Base-by-base conservation (phyloP, 495 filamentous ascomycete genomes). In the Hypoxylon subgilvum region DNA sequence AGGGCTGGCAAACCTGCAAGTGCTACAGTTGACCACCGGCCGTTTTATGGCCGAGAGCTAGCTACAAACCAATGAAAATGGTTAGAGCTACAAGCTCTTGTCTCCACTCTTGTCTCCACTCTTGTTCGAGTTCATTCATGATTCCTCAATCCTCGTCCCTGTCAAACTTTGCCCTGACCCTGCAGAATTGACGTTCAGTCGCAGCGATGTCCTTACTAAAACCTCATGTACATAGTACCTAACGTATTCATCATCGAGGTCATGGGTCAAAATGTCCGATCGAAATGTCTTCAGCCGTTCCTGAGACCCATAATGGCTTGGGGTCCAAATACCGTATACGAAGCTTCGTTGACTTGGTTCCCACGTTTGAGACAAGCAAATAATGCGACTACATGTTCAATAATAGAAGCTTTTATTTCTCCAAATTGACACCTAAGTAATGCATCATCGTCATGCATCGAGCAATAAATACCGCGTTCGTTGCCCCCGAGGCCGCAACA, bases 181-280 rank as follows among this genome's bases (percentile, higher is more conserved):
- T 53, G 13, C 36, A n/a, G 31, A 18, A 13, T 27, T 28, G 17
- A 43, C 17, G 42, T 31, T 54, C 60, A 49, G 58, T 49, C 43
- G 35, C n/a, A 49, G 44, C 18, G 39, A 52, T 17, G 41, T 45
- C 22, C 38, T 32, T 32, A 57, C 8, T 36, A 14, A 57, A 44
- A 57, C n/a, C n/a, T n/a, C n/a, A n/a, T n/a, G n/a, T n/a, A n/a
- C n/a, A n/a, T n/a, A n/a, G n/a, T n/a, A 36, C 35, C 35, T 42
- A 23, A 42, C 42, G 12, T 42, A 8, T 30, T 17, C 22, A 13
- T 27, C 31, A 51, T 47, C 31, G 36, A 35, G 28, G 41, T 46
- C 46, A 46, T 45, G 52, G 42, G 23, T 63, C 48, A 53, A 63
- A 63, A 57, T 57, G 41, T 57, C 60, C 60, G 60, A 63, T 57